phyloP scores from a whole-genome alignment of 805 yeast species.

The Schwanniomyces vanrijiae region DNA sequence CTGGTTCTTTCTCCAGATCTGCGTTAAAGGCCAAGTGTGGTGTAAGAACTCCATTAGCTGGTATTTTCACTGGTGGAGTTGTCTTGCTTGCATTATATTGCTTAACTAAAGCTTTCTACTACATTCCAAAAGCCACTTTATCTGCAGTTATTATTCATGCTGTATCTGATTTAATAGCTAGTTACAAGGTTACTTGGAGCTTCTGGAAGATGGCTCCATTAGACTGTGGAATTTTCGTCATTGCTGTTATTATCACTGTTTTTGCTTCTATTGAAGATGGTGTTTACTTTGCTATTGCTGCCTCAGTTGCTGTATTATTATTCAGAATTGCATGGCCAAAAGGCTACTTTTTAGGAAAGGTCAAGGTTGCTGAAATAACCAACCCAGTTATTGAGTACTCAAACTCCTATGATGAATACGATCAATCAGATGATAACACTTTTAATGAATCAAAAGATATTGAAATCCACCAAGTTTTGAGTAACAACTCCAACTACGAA shows the following conservation, averaged over 20 bases:
- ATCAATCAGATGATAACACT: slow-evolving; percentile 4
- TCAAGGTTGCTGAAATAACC: slow-evolving; percentile 68
- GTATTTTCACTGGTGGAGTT: slow-evolving; percentile 85
- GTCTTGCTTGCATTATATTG: slow-evolving; percentile 85
- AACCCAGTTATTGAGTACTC: slow-evolving; percentile 51
- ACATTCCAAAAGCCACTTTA: slow-evolving; percentile 86
- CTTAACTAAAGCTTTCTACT: slow-evolving; percentile 79
- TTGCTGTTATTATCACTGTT: slow-evolving; percentile 72
- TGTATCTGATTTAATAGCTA: slow-evolving; percentile 79
- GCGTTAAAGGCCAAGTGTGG: slow-evolving; percentile 95
- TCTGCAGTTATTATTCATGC: slow-evolving; percentile 92
- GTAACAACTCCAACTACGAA: slow-evolving; percentile 25
- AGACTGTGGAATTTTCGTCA: slow-evolving; percentile 70
- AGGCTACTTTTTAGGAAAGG: slow-evolving; percentile 80
- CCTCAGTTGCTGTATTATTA: slow-evolving; percentile 72
- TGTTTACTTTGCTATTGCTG: slow-evolving; percentile 85
- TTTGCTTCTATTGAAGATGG: slow-evolving; percentile 83
- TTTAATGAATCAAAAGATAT: slow-evolving; percentile 25
- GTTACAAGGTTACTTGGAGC: slow-evolving; percentile 63
- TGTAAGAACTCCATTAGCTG: slow-evolving; percentile 91
- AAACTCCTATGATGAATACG: slow-evolving; percentile 12
- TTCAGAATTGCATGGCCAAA: slow-evolving; percentile 77
- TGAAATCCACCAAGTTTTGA: slow-evolving; percentile 45
- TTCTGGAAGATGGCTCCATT: slow-evolving; percentile 74
- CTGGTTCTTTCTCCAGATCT: slow-evolving; percentile 93